phyloP scores from a whole-genome alignment of 495 filamentous ascomycete species.

The Hypoxylon lenormandii region DNA sequence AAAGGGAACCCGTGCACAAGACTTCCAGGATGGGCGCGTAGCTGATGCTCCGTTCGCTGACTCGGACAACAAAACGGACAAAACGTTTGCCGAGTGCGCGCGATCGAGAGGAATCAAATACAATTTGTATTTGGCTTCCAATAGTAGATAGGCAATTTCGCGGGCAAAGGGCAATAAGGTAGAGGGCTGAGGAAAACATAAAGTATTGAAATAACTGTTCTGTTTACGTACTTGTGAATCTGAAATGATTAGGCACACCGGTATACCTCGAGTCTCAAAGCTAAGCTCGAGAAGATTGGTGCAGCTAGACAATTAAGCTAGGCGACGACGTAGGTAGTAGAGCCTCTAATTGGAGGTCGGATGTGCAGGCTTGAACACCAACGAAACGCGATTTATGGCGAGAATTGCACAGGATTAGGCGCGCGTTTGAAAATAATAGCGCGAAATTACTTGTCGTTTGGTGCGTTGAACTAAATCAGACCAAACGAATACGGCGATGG shows the following conservation, averaged over 20 bases:
- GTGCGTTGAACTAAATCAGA: slow-evolving; percentile 51
- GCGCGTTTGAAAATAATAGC: slow-evolving; percentile 11
- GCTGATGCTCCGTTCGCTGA: background rate
- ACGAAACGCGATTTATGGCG: background rate
- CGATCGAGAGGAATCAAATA: background rate
- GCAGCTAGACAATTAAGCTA: background rate
- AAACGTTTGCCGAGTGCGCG: background rate
- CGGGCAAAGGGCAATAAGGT: background rate
- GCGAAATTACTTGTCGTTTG: slow-evolving; percentile 25
- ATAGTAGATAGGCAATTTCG: background rate
- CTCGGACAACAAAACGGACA: background rate
- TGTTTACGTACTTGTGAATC: slow-evolving; percentile 27
- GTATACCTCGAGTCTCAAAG: slow-evolving; percentile 11
- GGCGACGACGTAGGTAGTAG: background rate
- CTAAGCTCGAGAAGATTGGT: background rate
- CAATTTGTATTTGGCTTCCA: background rate
- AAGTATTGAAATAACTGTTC: slow-evolving; percentile 6
- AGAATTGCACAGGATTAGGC: background rate
- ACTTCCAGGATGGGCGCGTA: background rate
- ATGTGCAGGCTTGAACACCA: background rate
- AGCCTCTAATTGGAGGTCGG: background rate
- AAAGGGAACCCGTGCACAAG: background rate
- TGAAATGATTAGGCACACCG: slow-evolving; percentile 17
- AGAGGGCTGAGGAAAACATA: background rate
- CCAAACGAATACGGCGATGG: slow-evolving; percentile 31